These are phyloP conservation scores for Stenogyne calaminthoides DNA, from an alignment of 305 asterid genomes.

Conservation along the genomic window DNA sequence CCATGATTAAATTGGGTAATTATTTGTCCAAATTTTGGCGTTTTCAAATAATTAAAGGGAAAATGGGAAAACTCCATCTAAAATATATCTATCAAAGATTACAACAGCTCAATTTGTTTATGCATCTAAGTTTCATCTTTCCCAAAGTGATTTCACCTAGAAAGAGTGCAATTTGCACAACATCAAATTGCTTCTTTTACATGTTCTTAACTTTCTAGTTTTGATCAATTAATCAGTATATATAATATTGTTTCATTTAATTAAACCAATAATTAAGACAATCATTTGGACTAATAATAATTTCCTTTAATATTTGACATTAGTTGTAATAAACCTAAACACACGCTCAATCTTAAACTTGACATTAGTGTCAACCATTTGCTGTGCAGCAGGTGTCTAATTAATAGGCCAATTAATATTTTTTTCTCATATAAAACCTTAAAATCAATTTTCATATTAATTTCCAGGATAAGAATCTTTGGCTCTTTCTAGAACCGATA, in stretches of 20 bases:
- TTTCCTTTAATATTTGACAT: not conserved
- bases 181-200: not conserved
- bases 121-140: not conserved
- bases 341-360: not conserved
- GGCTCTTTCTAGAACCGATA: constrained; percentile 9
- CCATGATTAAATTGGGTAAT: no score
- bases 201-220: not conserved
- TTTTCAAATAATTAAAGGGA: not conserved
- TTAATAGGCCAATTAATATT: not conserved
- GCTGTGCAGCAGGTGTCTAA: constrained; percentile 23
- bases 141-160: not conserved
- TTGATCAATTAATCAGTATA: not conserved
- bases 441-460: constrained; percentile 23
- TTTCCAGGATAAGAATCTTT: constrained; percentile 34
- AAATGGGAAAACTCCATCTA: not conserved
- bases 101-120: constrained; percentile 1
- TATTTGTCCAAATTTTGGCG: not conserved
- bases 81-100: not conserved
- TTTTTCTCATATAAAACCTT: not conserved
- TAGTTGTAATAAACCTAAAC: constrained; percentile 14
- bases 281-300: not conserved
- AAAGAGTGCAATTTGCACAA: not conserved
- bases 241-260: not conserved
- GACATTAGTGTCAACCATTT: constrained; percentile 19
- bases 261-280: not conserved